Evolutionary conservation across 495 filamentous ascomycete species (phyloP), one percentile per base, ranked within the genome.

Genomic region (Aspergillus cavernicola): DNA sequence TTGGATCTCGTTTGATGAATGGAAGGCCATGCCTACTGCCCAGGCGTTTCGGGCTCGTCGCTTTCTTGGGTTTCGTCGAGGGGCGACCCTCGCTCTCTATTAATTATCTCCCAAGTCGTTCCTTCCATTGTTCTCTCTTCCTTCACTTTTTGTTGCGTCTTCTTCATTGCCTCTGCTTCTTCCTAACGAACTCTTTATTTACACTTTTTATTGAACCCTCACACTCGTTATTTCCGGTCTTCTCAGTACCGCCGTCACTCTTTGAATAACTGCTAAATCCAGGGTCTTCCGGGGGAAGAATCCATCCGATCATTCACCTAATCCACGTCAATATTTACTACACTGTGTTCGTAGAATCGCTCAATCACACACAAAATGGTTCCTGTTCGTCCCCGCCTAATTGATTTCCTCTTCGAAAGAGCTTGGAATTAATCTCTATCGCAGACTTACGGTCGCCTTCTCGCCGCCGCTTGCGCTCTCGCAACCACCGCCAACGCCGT

Each of bases 401-500:
- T 24, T 9, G 26, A 22, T 15, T 20, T 6, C 16, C 8, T 31
- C 20, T 9, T 12, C 16, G 6, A 20, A 46, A 18, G 20, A 51
- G 20, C n/a, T 24, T 24, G 22, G 2, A 9, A 36, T 35, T 52
- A 29, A 50, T 44, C 13, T 49, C 31, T 42, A 12, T 40, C 32
- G 18, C 20, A 70, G 69, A 61, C 66, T 35, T 66, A 63, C 57
- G 56, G 60, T 59, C 65, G 66, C 58, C 57, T 74, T 31, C 52
- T 74, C 49, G 67, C 74, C 42, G 69, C 71, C 24, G 62, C 61
- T 29, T 74, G 67, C 61, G 73, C 69, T 44, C 60, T 76, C 39
- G 67, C 70, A 31, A 73, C 78, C 55, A 72, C 81, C 38, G 85
- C 78, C 15, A 66, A 75, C 15, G 92, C 90, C 18, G 84, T 96